Evolutionary conservation across 306 rosid species (phyloP), one percentile per base, ranked within the genome.

Genomic region (Fragaria vesca): DNA sequence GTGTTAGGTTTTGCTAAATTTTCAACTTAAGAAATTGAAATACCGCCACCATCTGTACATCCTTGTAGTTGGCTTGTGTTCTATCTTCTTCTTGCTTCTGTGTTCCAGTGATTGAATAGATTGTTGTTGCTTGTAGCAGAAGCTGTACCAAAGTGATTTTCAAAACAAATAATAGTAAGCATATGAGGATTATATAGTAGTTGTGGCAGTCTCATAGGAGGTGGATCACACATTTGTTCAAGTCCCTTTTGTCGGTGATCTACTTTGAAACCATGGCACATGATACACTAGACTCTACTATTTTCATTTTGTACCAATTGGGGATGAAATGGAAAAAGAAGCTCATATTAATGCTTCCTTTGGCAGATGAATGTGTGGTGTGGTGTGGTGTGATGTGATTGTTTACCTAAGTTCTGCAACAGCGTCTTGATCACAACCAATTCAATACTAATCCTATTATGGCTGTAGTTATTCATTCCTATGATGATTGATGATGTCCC

Each of bases 1-100:
- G 32, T 24, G 21, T 38, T 81, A 66, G 68, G 79, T 85, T 32
- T 77, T 78, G 50, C 54, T 51, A 58, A 73, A 60, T 78, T 58
- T 6, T 0, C 72, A 54, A 48, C 62, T 7, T 21, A 13, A 50
- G 1, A 47, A 34, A 66, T 40, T 51, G 51, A 63, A 72, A 20
- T 72, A 34, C 21, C 57, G 20, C 57, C 66, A 58, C 17, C 54
- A 45, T 75, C 38, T 71, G 38, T 81, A 63, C 78, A 76, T 63
- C 28, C 13, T 10, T 74, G 52, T 47, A 52, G n/a, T 71, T 34
- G 47, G n/a, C 17, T 48, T 73, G 24, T 15, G 43, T 6, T n/a
- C 6, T 28, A 3, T 24, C 34, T 60, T 60, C 32, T 9, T 58
- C 38, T 21, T 21, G 10, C 17, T 60, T 55, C n/a, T 20, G 12